Conservation (phyloP, 345 rosid species). For the Bretschneidera sinensis region DNA sequence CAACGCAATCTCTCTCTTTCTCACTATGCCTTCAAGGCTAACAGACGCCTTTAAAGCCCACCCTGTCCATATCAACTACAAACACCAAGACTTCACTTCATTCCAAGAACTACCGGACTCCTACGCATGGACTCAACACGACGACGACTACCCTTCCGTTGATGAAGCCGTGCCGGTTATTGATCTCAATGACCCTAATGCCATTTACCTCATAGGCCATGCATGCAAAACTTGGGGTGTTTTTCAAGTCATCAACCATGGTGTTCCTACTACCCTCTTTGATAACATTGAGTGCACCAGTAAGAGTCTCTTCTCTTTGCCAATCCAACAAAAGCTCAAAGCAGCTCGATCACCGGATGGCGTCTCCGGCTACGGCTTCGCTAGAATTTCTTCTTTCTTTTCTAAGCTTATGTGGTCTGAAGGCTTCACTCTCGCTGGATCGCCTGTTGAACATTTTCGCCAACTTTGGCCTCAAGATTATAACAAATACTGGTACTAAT, state of each 20-base stretch:
- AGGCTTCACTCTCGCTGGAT: slow-evolving; percentile 81
- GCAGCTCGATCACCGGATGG: slow-evolving; percentile 68
- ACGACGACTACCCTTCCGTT: slow-evolving; percentile 31
- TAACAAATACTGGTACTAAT: slow-evolving; percentile 55
- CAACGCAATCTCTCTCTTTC: background rate
- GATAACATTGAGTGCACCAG: slow-evolving; percentile 40
- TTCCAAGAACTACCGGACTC: slow-evolving; percentile 72
- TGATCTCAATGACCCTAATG: slow-evolving; percentile 57
- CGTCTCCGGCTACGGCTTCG: slow-evolving; percentile 72
- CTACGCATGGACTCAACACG: slow-evolving; percentile 53
- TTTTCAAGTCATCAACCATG: slow-evolving; percentile 73
- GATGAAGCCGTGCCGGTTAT: slow-evolving; percentile 47
- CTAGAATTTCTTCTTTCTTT: slow-evolving; percentile 72
- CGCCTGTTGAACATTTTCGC: slow-evolving; percentile 67
- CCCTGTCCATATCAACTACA: slow-evolving; percentile 49
- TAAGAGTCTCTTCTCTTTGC: slow-evolving; percentile 53
- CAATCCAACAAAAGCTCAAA: slow-evolving; percentile 56
- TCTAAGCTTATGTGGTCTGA: slow-evolving; percentile 95
- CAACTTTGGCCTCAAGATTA: slow-evolving; percentile 79
- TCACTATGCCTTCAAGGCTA: slow-evolving; percentile 54
- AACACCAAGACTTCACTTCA: slow-evolving; percentile 50
- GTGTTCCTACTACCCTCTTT: slow-evolving; percentile 46
- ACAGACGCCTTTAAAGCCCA: slow-evolving; percentile 47
- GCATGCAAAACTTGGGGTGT: slow-evolving; percentile 86
- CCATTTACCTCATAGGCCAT: slow-evolving; percentile 41